These are phyloP conservation scores for Rhododendron griersonianum DNA, from an alignment of 148 eudicot species.

Conservation along the genomic window DNA sequence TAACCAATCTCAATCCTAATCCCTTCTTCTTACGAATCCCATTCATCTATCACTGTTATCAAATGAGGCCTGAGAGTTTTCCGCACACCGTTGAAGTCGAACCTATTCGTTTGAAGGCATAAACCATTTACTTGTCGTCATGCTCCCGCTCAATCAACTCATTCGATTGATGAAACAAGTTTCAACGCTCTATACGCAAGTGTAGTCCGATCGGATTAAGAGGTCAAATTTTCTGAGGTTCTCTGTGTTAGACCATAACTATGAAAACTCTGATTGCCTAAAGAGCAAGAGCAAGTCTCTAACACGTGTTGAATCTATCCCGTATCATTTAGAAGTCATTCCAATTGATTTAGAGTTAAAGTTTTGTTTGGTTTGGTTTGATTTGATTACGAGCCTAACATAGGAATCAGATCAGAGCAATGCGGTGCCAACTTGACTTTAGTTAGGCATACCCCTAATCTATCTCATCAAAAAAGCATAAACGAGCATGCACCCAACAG, in stretches of 20 bases:
- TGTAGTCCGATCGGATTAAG: neutral
- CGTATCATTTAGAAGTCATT: neutral
- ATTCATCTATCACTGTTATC: no score
- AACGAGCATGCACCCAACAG: neutral
- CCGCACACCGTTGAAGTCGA: accelerated
- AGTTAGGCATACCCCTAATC: neutral
- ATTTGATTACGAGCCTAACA: neutral
- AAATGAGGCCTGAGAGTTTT: neutral
- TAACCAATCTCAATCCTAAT: no score
- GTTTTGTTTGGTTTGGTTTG: neutral
- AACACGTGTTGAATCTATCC: neutral
- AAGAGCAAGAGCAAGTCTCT: no score
- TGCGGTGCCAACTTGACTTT: neutral
- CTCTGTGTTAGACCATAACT: neutral
- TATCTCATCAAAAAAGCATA: neutral
- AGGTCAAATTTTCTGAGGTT: neutral
- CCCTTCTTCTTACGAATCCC: no score
- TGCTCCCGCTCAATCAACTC: neutral
- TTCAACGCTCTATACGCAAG: no score
- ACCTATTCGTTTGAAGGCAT: neutral
- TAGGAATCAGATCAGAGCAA: neutral
- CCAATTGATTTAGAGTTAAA: neutral
- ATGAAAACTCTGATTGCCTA: no score
- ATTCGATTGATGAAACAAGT: no score
- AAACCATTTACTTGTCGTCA: neutral